Evolutionary conservation across 2,329 filamentous ascomycete genomes (phyloP), one percentile per base, ranked within the genome.

Genomic region (Xylariomycetidae sp.): DNA sequence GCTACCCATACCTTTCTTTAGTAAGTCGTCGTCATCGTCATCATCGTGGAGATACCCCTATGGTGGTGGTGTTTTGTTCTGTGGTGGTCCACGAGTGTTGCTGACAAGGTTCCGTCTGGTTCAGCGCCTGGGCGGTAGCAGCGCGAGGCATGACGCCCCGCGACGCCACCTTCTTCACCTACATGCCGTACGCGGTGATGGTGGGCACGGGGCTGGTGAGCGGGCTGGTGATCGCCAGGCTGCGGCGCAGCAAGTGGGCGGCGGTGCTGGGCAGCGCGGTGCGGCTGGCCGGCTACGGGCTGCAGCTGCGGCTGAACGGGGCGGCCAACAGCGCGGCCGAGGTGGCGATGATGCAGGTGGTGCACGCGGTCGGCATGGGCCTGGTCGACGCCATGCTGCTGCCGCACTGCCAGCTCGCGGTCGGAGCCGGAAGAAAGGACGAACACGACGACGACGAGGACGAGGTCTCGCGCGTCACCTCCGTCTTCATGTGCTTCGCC

Each of bases 271-370:
- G 63, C 4, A 54, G 59, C 2, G 34, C 56, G 2, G 43, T 72
- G 19, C 63, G 67, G 9, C 45, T 68, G 8, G 42, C 71, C 19
- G 68, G 69, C 5, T 71, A 72, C 37, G 67, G 65, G 4, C 44
- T 70, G 19, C 72, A 72, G 68, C 56, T 71, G 19, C 59, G 68
- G 3, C 58, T 72, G 7, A 60, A 67, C 4, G 65, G 28, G 52
- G 63, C 32, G 58, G 43, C 56, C 23, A 70, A 65, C 46, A 60
- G 60, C 4, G 41, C 53, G 0, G 63, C 55, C 6, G 68, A 72
- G 47, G 54, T 72, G 1, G 67, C 70, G 41, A 40, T 64, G 17
- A 63, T 69, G 2, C 68, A 72, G 43, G 47, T 64, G 18, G 54
- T 72, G 8, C 68, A 72, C 42, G 68, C 68, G 2, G 42, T 65